Conservation (phyloP, 1,139 yeast species). For the Kurtzmaniella quercitrusa region DNA sequence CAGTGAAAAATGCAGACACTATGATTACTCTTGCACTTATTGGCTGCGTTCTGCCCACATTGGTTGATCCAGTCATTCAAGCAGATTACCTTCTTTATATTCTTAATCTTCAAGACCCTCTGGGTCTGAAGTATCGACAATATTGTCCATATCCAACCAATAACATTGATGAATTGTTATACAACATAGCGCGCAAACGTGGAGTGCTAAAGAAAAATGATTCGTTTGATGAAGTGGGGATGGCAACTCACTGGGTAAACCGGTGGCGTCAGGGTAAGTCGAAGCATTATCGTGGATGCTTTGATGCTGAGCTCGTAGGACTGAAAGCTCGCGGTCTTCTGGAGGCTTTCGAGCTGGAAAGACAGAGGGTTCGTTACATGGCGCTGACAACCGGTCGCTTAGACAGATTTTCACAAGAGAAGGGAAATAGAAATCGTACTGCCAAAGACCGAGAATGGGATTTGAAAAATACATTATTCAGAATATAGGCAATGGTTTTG, state of each 20-base stretch:
- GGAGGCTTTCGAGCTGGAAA: constrained; percentile 25
- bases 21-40: constrained; percentile 75
- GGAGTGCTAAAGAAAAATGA: constrained; percentile 22
- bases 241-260: constrained; percentile 67
- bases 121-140: constrained; percentile 41
- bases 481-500: constrained; percentile 11
- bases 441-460: constrained; percentile 47
- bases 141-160: constrained; percentile 69
- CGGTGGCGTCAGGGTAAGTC: constrained; percentile 61
- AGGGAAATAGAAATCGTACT: constrained; percentile 39
- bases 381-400: constrained; percentile 27
- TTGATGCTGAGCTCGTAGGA: constrained; percentile 34
- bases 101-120: constrained; percentile 60
- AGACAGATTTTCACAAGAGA: constrained; percentile 41
- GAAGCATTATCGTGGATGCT: constrained; percentile 27
- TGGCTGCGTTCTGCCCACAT: constrained; percentile 70
- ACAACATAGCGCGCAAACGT: constrained; percentile 46
- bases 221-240: constrained; percentile 52
- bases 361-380: constrained; percentile 25
- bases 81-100: constrained; percentile 81
- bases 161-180: constrained; percentile 58
- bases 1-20: constrained; percentile 59
- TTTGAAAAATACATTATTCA: constrained; percentile 37
- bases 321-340: constrained; percentile 26
- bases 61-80: constrained; percentile 78